Base-by-base conservation (phyloP, 331 rosid species). In the Ulmus americana region DNA sequence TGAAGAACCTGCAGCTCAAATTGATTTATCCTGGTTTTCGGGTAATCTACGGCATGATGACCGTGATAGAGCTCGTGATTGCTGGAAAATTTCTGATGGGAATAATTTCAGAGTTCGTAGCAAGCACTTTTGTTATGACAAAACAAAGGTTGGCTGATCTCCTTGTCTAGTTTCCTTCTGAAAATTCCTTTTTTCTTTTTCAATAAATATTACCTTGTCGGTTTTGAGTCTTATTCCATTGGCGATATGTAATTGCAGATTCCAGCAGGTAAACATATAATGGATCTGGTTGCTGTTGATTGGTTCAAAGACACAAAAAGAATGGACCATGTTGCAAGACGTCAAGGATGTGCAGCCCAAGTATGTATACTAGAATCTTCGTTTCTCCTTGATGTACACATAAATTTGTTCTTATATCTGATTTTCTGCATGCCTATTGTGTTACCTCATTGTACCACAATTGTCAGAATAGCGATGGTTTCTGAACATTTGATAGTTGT, bases 231-330 rank as follows among this genome's bases (percentile, higher is more conserved):
- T 79, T 67, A 68, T 80, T 65, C 67, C 44, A 64, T 68, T 59
- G 76, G 55, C 68, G 50, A 66, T 67, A 52, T 74, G 71, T 71
- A 35, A 69, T 10, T 69, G 67, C 75, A 92, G 99, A 82, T 85
- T 73, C 95, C 91, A 66, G 99, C 99, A 0, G 99, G 99, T 46
- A 94, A 94, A 75, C 99, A 87, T 81, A 53, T 94, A 41, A 82
- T 90, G 87, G 99, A 94, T 85, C 99, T 94, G 1, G 95, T 89
- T 67, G 91, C 97, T 41, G 99, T 94, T 62, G 99, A 94, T 80
- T 94, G 99, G 99, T 88, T 94, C 73, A 94, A 87, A 85, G 97
- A 90, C 80, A 80, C 95, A 16, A 94, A 94, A 80, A 83, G 97
- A 80, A 94, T 94, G 84, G 99, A 90, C 74, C 99, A 94, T 68